Base-by-base conservation (phyloP, 2,329 filamentous ascomycete genomes). In the Hypoxylon sp. region DNA sequence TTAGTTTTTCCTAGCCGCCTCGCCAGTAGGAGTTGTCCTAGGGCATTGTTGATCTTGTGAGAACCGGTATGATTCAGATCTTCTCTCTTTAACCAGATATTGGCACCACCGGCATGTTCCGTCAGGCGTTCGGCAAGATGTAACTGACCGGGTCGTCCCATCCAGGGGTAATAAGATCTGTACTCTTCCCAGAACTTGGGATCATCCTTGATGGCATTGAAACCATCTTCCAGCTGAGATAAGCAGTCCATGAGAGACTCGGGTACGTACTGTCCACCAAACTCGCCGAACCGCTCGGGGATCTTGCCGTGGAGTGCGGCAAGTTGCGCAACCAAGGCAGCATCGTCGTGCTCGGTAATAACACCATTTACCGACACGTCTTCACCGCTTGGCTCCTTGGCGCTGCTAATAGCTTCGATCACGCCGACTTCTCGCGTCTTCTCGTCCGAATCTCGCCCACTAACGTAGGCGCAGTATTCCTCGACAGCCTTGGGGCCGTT, bases 21-120 rank as follows among this genome's bases (percentile, higher is more conserved):
- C 1, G 95, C 95, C 39, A 99, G 82, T 13, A 99, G 86, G 50
- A 97, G 89, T 79, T 99, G 95, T 1, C 95, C 95, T 7, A 99
- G 83, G 0, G 95, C 95, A 74, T 99, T 99, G 84, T 99, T 99
- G 84, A 99, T 98, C 86, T 99, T 99, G 85, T 99, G 95, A 67
- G 92, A 96, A 70, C 95, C 95, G 7, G 95, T 98, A 78, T 99
- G 95, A 80, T 98, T 98, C 59, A 98, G 83, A 77, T 99, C 95
- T 80, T 99, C 95, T 72, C 95, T 89, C 86, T 99, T 99, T 70
- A 99, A 82, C 90, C 94, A 99, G 81, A 99, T 97, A 75, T 93
- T 97, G 50, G 95, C 94, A 64, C 95, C 95, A 22, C 93, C 93
- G 49, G 92, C 93, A 73, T 94, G 83, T 75, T 96, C 90, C 0